Evolutionary conservation across 768 basidiomycete species (phyloP), one percentile per base, ranked within the genome.

Genomic region (Omphalotus guepiniiformis): DNA sequence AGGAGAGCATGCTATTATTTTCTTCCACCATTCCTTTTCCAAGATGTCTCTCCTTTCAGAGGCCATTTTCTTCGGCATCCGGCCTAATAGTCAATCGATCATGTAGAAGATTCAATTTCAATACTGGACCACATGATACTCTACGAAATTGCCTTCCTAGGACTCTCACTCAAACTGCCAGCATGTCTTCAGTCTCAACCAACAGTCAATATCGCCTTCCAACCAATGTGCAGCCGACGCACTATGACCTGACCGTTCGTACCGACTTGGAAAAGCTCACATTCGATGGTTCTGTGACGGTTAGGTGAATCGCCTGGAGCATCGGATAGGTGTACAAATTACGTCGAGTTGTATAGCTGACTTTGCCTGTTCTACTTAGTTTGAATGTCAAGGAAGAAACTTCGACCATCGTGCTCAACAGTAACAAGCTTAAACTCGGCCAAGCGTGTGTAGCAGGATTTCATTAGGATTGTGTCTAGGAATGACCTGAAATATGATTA

Each of bases 261-360:
- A 83, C 81, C 4, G 82, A 88, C 55, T 74, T 89, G 39, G 67
- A 76, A 36, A 66, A 66, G n/a, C 67, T 75, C 46, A 71, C 65
- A 13, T 88, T 84, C 61, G 62, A 73, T 23, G 87, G 86, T 28
- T 63, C 71, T 13, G 80, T 75, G 36, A 71, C 71, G 53, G 72
- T 80, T 52, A 47, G 38, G 46, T 47, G 21, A 18, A 38, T 47
- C 19, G 34, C 36, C n/a, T 32, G n/a, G n/a, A n/a, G 12, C 18
- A 23, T 22, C 9, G 13, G 15, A 36, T 39, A 8, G 15, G 26
- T 16, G 13, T 16, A 16, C 26, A 29, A 15, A 40, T 47, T 32
- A 21, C n/a, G n/a, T n/a, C n/a, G n/a, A n/a, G n/a, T n/a, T n/a
- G n/a, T n/a, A n/a, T n/a, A n/a, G n/a, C n/a, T 13, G 7, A n/a